phyloP scores from a whole-genome alignment of 495 filamentous ascomycete genomes.

The Wilcoxina mikolae region DNA sequence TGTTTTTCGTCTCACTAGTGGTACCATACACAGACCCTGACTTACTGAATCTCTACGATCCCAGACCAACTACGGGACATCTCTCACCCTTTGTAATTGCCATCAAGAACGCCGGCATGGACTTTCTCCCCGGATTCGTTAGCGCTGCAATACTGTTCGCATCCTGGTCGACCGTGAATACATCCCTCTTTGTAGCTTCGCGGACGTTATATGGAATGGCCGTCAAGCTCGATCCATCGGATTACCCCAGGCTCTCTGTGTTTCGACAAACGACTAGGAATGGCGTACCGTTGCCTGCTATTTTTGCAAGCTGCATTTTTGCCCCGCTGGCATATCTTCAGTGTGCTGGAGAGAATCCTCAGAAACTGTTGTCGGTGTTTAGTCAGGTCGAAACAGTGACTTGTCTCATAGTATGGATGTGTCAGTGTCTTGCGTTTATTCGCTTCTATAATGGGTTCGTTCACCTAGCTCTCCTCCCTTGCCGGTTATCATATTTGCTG shows the following conservation, averaged over 20 bases:
- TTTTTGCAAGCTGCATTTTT: constrained; percentile 4
- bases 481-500: neutral
- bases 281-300: neutral
- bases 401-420: constrained; percentile 1
- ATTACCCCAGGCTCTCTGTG: neutral
- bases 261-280: neutral
- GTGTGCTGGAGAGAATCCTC: neutral
- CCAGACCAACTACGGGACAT: constrained; percentile 35
- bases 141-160: constrained; percentile 55
- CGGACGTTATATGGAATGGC: constrained; percentile 54
- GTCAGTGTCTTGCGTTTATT: constrained; percentile 1
- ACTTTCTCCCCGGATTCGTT: constrained; percentile 54
- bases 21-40: constrained; percentile 41
- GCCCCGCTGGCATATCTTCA: constrained; percentile 1
- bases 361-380: neutral
- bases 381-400: constrained; percentile 1
- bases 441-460: constrained; percentile 2
- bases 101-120: constrained; percentile 49
- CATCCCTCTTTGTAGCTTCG: constrained; percentile 51
- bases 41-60: constrained; percentile 39
- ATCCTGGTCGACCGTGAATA: constrained; percentile 43
- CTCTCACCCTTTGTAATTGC: constrained; percentile 66
- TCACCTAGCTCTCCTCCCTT: neutral
- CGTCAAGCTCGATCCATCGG: constrained; percentile 5
- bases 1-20: constrained; percentile 60